phyloP scores from a whole-genome alignment of 1,139 yeast genomes.

The Debaryomyces sp. region DNA sequence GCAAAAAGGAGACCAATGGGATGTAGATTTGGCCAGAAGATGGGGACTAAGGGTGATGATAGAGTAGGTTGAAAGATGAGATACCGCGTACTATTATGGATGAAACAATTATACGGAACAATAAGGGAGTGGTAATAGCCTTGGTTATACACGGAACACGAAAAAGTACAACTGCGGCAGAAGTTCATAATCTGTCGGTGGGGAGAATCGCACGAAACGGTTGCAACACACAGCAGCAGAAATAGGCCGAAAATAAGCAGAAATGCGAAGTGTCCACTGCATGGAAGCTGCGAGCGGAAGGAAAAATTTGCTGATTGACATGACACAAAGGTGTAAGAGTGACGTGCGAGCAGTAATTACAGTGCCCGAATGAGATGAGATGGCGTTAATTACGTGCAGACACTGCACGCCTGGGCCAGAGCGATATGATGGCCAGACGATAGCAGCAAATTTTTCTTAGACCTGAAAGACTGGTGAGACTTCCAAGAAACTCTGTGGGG shows the following conservation, averaged over 20 bases:
- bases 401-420: neutral
- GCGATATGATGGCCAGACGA: neutral
- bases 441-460: too few relatives aligned
- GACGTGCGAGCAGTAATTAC: neutral
- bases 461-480: neutral
- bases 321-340: neutral
- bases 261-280: neutral
- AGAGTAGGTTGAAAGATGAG: neutral
- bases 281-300: neutral
- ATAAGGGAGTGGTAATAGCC: neutral
- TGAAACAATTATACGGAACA: neutral
- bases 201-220: neutral
- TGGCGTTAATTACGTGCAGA: constrained; percentile 1
- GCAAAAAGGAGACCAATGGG: neutral
- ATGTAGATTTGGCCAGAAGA: neutral
- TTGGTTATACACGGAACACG: neutral
- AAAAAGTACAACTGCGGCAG: neutral
- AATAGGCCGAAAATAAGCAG: neutral
- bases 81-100: neutral
- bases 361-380: neutral
- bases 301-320: neutral
- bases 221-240: neutral
- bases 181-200: neutral
- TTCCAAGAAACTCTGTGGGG: too few relatives aligned
- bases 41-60: neutral